These are phyloP conservation scores for Diaporthe sp. DNA, from an alignment of 2,329 filamentous ascomycete genomes.

Conservation along the genomic window DNA sequence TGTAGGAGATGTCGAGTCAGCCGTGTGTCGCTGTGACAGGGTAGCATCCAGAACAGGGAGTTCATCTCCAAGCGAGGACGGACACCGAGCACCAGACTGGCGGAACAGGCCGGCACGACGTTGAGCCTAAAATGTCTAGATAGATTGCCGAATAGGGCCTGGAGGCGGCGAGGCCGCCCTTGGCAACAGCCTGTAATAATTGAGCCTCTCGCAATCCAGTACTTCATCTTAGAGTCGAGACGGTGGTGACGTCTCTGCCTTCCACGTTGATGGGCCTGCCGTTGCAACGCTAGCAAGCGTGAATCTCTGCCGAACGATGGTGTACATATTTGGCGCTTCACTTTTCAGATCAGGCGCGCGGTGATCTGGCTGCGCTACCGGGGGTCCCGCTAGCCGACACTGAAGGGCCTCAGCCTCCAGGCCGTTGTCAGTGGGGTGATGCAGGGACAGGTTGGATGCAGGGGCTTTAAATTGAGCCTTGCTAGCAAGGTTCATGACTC, in stretches of 20 bases:
- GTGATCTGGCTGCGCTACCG: neutral
- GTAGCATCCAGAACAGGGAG: slow-evolving; percentile 9
- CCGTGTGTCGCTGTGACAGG: slow-evolving; percentile 19
- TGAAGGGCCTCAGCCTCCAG: slow-evolving; percentile 14
- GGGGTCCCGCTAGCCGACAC: slow-evolving; percentile 4
- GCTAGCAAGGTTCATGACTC: slow-evolving; percentile 34
- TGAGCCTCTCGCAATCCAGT: neutral
- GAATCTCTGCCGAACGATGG: slow-evolving; percentile 1
- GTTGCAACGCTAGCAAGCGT: neutral
- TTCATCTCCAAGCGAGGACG: slow-evolving; percentile 28
- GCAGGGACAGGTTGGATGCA: slow-evolving; percentile 23
- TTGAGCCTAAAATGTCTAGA: slow-evolving; percentile 24
- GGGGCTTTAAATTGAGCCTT: slow-evolving; percentile 32
- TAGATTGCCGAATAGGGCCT: slow-evolving; percentile 14
- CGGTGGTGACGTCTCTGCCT: neutral
- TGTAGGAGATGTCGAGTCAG: slow-evolving; percentile 36
- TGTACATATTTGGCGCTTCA: neutral
- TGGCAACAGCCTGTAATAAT: slow-evolving; percentile 5
- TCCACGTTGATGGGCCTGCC: neutral
- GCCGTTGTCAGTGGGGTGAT: neutral
- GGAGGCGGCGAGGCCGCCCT: slow-evolving; percentile 23
- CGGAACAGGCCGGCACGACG: slow-evolving; percentile 26
- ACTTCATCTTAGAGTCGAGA: slow-evolving; percentile 4
- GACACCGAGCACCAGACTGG: slow-evolving; percentile 13
- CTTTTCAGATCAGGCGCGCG: slow-evolving; percentile 29